Percentiles rank a stretch among this genome's conserved stretches.
These are phyloP conservation scores for Eurotiales sp. DNA, from an alignment of 2,329 filamentous ascomycete genomes.

Conservation along the genomic window DNA sequence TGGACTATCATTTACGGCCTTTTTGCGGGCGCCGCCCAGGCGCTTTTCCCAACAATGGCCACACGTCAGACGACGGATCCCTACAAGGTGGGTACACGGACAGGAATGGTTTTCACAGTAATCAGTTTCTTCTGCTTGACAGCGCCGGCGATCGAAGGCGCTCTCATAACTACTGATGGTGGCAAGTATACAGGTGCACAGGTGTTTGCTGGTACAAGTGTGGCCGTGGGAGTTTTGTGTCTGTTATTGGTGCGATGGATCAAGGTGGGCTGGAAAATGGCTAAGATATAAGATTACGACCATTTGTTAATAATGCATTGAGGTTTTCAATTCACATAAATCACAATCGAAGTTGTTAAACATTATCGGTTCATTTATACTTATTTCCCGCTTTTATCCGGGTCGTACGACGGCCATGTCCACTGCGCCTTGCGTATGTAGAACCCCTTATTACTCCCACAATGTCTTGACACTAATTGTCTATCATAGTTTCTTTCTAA, in stretches of 20 bases:
- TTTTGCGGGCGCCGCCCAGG: slow-evolving; percentile 7
- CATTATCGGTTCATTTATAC: too few species aligned
- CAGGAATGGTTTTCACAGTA: slow-evolving; percentile 55
- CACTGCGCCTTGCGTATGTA: too few species aligned
- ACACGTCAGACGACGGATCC: slow-evolving; percentile 52
- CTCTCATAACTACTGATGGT: slow-evolving; percentile 36
- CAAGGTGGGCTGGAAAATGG: slow-evolving; percentile 8
- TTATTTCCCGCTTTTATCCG: too few species aligned
- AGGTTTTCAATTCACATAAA: too few species aligned
- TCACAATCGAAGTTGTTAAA: too few species aligned
- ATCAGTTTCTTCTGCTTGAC: slow-evolving; percentile 52
- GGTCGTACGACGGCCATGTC: too few species aligned
- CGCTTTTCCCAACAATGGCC: slow-evolving; percentile 61
- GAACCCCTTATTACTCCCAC: too few species aligned
- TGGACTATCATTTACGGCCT: slow-evolving; percentile 13
- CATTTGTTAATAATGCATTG: too few species aligned
- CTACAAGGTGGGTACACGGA: slow-evolving; percentile 51
- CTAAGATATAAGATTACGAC: slow-evolving; percentile 1
- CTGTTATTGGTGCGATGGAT: slow-evolving; percentile 6
- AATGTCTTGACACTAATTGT: too few species aligned
- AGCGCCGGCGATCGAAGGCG: slow-evolving; percentile 54
- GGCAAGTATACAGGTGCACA: slow-evolving; percentile 10
- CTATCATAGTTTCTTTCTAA: too few species aligned
- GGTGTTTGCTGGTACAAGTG: slow-evolving; percentile 6
- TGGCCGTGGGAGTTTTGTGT: slow-evolving; percentile 2